Evolutionary conservation across 257 asterid genomes (phyloP).

Genomic region (Solanum medicagineum): DNA sequence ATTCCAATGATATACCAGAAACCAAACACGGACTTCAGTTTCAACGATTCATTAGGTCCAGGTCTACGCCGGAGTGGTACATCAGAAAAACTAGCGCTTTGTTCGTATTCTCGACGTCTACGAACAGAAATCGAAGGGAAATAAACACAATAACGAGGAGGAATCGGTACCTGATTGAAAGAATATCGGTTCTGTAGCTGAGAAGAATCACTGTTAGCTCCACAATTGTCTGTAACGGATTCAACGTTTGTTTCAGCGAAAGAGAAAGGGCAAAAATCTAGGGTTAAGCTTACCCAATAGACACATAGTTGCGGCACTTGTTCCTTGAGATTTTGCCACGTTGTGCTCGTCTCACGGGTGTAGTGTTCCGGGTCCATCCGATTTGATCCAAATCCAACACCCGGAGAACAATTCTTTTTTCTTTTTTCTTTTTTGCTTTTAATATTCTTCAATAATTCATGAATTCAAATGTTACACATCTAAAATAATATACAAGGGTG

Average conservation of each 20-base stretch:
- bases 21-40: background rate
- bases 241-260: background rate
- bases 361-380: background rate
- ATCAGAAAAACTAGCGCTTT: background rate
- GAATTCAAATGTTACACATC: background rate
- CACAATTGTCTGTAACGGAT: background rate
- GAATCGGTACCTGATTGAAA: constrained; percentile 13
- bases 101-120: background rate
- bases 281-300: background rate
- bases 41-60: background rate
- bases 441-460: background rate
- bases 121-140: background rate
- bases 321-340: background rate
- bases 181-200: background rate
- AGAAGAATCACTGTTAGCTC: background rate
- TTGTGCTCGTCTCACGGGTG: background rate
- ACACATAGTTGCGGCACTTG: background rate
- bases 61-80: background rate
- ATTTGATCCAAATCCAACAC: background rate
- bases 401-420: background rate
- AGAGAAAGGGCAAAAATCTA: background rate
- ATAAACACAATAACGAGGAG: background rate
- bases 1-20: background rate
- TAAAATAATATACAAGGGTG: background rate
- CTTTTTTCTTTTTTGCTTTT: background rate